Conservation (phyloP, 257 asterid genomes). For the Solanum chmielewskii region DNA sequence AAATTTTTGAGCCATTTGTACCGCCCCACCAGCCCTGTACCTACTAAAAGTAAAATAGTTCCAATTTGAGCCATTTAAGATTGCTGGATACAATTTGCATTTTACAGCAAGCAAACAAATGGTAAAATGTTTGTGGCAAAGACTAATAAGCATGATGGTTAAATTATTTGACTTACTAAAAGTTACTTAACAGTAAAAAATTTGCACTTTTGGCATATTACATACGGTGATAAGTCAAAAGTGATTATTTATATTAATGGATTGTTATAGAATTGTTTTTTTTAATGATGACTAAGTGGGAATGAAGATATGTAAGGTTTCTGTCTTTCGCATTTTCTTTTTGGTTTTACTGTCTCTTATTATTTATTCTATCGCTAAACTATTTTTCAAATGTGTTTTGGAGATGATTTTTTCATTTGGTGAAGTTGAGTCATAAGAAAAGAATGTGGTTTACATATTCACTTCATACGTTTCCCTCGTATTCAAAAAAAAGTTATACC, state of each 20-base stretch:
- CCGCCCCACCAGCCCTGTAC: too few relatives aligned
- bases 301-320: slow-evolving; percentile 51
- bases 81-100: too few relatives aligned
- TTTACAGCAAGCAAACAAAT: too few relatives aligned
- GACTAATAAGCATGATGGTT: too few relatives aligned
- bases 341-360: slow-evolving; percentile 15
- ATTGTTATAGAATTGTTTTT: slow-evolving; percentile 5
- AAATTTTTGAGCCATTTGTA: too few relatives aligned
- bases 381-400: neutral
- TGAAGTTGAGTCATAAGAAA: slow-evolving; percentile 24
- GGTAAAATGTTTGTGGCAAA: too few relatives aligned
- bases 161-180: too few relatives aligned
- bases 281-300: slow-evolving; percentile 24
- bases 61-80: too few relatives aligned
- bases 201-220: too few relatives aligned
- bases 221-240: slow-evolving; percentile 5
- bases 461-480: slow-evolving; percentile 18
- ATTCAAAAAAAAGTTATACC: neutral
- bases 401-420: slow-evolving; percentile 29
- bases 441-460: slow-evolving; percentile 39
- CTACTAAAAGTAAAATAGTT: too few relatives aligned
- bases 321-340: slow-evolving; percentile 23
- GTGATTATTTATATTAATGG: neutral
- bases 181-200: too few relatives aligned
- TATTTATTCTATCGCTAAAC: slow-evolving; percentile 7